Evolutionary conservation across 495 filamentous ascomycete species (phyloP), one percentile per base, ranked within the genome.

Genomic region (Neurospora cerealis): DNA sequence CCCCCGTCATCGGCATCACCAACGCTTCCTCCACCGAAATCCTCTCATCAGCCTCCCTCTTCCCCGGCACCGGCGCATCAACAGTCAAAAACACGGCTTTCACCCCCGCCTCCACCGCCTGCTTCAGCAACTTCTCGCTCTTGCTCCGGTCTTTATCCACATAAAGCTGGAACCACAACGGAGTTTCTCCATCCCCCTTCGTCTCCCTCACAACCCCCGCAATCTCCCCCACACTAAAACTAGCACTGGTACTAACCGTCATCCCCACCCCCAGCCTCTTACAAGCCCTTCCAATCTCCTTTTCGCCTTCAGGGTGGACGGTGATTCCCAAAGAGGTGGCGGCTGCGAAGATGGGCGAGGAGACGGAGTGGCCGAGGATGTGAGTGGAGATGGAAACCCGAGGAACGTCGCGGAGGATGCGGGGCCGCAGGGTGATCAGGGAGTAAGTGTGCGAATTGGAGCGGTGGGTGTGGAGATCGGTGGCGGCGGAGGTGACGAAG

Each of bases 151-250:
- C 86, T 54, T 88, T 89, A 80, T 95, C 91, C 71, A 96, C 92
- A 77, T 97, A 97, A 44, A 97, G 82, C 76, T 96, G 93, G 77
- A 94, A 91, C 83, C 94, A 94, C 77, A 93, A 87, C 2, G 84
- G 82, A 17, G 81, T 71, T 7, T 15, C 54, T 60, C 8, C 19
- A 32, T 54, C 32, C 4, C 73, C 24, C 74, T 44, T 36, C 8
- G 76, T 70, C 6, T 70, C 48, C 37, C 81, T 80, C 3, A 88
- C 86, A 17, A 86, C 80, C 21, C 80, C 78, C 38, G 86, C 80
- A 24, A 96, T 87, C 32, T 93, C 91, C 4, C 85, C 80, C 37
- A 93, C 80, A 3, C 89, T 84, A 75, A 86, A 93, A 3, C 90
- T 92, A 9, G 92, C 91, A 72, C 90, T 92, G 7, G 92, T 95